Base-by-base conservation (phyloP, 176 grass and related monocot genomes). In the Rhynchospora tenuis region DNA sequence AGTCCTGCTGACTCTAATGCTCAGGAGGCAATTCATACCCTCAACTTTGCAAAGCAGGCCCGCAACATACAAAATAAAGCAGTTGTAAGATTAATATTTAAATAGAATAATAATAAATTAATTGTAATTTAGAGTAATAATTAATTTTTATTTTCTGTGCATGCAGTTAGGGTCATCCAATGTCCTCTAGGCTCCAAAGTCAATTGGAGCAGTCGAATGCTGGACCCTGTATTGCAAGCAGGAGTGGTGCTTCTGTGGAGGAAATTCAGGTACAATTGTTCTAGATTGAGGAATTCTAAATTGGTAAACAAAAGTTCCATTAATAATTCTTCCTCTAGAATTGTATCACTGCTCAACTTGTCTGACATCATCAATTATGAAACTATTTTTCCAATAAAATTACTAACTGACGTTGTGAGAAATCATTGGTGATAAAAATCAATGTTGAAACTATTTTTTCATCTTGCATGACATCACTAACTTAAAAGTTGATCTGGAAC, bases 171-270 rank as follows among this genome's bases (percentile, higher is more conserved):
- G 85, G 96, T 64, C 93, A 99, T 56, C 96, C 96, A 61, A 80
- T 83, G 46, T 85, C 91, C 69, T 91, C 88, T 61, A 93, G 95
- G 78, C 90, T 99, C 91, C 96, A 99, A 70, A 33, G 31, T 3
- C 3, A 33, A 33, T 33, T 33, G 31, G 31, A 33, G 31, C 31
- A 3, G 31, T 33, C 31, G 31, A 1, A 33, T 33, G 90, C 86
- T 26, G 93, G 95, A 71, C 89, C 95, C 48, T 66, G 91, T 58
- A 95, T 99, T 79, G 91, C 87, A 9, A 89, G 93, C 26, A 92
- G 90, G 65, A 93, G 91, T 10, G 86, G 84, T 83, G 84, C 96
- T 73, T 85, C 96, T 38, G 70, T 95, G 29, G 96, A 99, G 90
- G 3, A 33, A 33, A 33, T 33, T 33, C 31, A 33, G 31, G 31